Base-by-base conservation (phyloP, 1,284 basidiomycete species). In the Melampsora larici-populina region DNA sequence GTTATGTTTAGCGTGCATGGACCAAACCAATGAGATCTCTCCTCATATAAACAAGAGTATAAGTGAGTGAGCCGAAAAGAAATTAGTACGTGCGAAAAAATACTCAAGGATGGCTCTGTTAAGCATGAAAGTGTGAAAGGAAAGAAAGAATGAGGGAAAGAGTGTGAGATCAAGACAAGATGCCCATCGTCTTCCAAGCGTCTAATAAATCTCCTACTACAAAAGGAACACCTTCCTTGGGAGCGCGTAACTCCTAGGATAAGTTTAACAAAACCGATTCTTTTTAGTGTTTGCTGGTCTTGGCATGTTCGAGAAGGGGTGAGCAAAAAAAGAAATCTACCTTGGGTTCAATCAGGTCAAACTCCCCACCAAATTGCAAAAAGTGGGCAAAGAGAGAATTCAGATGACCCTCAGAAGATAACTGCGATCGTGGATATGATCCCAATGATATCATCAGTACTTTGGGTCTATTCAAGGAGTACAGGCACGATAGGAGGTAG, bases 341-440 rank as follows among this genome's bases (percentile, higher is more conserved):
- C 43, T 70, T 77, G 58, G 75, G 75, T 60, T 77, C 75, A 11
- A 77, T 77, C 15, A 77, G 55, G 31, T 77, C 75, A 51, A 77
- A 77, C 62, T 77, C 75, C 21, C 55, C 51, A 43, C 75, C 75
- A 46, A 70, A 77, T 70, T 77, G 75, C 48, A 77, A 70, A 58
- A 77, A 77, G 33, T 77, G 75, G 18, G 75, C 75, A 65, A 77
- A 77, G 18, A 77, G 48, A 11, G 75, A 77, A 55, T 77, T 77
- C 9, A 77, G 40, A 51, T 77, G 75, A 13, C 75, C 75, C 69
- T 77, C 75, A 13, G 75, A 77, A 21, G 67, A 70, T 15, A 77
- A 77, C 75, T 77, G 65, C 24, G 9, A 6, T 2, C 1, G 11
- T n/a, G 7, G 43, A 26, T 36, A 33, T 6, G 7, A 33, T 18